phyloP scores from a whole-genome alignment of 78 protist genomes.

The Protostelium mycophagum region DNA sequence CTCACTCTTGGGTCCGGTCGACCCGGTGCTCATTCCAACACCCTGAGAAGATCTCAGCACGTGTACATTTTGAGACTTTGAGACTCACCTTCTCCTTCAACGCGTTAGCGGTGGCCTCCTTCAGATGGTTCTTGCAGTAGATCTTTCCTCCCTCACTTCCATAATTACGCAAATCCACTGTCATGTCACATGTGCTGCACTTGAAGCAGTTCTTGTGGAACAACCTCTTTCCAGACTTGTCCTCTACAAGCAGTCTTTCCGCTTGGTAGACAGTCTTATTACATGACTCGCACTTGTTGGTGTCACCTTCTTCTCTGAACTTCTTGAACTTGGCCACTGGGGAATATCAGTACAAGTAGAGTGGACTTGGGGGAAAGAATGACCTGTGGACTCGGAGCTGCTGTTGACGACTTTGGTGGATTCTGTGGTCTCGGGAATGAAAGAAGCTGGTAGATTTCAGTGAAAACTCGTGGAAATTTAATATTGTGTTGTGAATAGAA shows the following conservation, averaged over 20 bases:
- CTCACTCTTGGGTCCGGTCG: background rate
- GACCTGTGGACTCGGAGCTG: background rate
- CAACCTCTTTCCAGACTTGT: background rate
- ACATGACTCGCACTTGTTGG: no score
- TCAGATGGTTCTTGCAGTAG: constrained; percentile 63
- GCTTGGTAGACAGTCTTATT: no score
- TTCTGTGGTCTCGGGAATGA: no score
- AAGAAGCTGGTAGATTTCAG: no score
- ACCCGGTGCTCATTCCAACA: background rate
- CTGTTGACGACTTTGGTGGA: background rate
- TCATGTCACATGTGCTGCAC: constrained; percentile 27
- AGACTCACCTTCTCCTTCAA: no score
- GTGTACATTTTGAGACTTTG: no score
- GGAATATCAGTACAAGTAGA: background rate
- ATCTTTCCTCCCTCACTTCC: constrained; percentile 37
- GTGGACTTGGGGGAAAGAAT: background rate
- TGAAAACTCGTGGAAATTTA: no score
- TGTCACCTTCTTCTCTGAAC: background rate
- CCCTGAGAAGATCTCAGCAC: no score
- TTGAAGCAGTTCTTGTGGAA: constrained; percentile 57
- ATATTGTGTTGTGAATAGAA: no score
- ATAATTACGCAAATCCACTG: constrained; percentile 27
- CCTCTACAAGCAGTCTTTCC: no score
- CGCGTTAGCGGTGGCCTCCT: no score
- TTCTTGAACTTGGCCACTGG: background rate